Conservation (phyloP, 441 rosid genomes). For the Corymbia citriodora region DNA sequence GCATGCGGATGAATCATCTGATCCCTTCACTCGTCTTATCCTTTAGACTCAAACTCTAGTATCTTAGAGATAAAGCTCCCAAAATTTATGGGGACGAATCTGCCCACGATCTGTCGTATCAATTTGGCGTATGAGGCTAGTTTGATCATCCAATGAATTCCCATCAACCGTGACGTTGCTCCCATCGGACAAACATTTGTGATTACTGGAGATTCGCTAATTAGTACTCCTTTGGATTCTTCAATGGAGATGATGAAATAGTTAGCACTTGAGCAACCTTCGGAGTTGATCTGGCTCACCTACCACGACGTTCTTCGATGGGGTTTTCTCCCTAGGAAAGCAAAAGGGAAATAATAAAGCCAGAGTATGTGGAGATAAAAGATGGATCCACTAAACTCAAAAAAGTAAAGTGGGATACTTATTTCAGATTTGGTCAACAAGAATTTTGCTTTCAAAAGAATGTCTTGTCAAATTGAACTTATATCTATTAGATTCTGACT, state of each 20-base stretch:
- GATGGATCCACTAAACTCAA: neutral
- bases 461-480: neutral
- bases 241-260: neutral
- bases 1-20: neutral
- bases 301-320: neutral
- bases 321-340: neutral
- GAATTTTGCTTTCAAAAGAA: neutral
- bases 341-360: neutral
- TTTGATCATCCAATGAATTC: neutral
- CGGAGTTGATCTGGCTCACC: neutral
- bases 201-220: neutral
- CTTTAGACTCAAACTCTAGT: no score
- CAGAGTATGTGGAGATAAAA: neutral
- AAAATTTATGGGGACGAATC: neutral
- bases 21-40: no score
- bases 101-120: fast-evolving
- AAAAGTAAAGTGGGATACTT: neutral
- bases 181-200: neutral
- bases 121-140: neutral
- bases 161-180: neutral
- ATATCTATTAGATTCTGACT: neutral
- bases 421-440: neutral
- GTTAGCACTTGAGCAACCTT: neutral
- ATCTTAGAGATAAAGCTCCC: no score
- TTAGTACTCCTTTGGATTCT: neutral